phyloP scores from a whole-genome alignment of 75 land plant genomes.

The Selaginella moellendorffii region DNA sequence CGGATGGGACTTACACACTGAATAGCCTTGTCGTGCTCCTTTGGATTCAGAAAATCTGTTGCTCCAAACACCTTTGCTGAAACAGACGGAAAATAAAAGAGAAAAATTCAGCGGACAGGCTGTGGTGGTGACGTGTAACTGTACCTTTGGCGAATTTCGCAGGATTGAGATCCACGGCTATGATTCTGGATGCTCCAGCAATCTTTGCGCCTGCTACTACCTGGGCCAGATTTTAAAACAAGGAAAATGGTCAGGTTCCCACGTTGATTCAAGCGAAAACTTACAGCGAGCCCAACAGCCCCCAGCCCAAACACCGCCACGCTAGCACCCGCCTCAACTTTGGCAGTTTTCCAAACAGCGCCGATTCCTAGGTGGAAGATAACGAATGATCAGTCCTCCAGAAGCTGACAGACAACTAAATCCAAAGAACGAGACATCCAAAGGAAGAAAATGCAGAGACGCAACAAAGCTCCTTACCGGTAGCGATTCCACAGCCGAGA shows the following conservation, averaged over 20 bases:
- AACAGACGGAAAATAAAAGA: not conserved
- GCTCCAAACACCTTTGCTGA: conserved; percentile 37
- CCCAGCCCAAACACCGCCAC: not conserved
- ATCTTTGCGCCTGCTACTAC: conserved; percentile 1
- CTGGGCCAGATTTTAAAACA: not conserved
- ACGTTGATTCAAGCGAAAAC: not conserved
- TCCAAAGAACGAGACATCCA: too few relatives aligned
- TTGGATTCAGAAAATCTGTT: conserved; percentile 48
- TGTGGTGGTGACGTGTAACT: not conserved
- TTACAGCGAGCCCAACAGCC: not conserved
- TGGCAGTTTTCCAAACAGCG: not conserved
- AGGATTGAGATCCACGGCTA: conserved; percentile 4
- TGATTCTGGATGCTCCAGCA: conserved; percentile 3
- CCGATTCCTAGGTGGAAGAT: not conserved
- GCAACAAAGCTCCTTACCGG: too few relatives aligned
- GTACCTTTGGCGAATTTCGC: conserved; percentile 6
- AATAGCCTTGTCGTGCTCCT: conserved; percentile 30
- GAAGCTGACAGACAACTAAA: too few relatives aligned
- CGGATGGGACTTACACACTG: conserved; percentile 32
- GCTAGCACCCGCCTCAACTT: not conserved
- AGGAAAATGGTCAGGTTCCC: too few relatives aligned
- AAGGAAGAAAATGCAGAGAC: too few relatives aligned
- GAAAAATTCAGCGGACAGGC: not conserved
- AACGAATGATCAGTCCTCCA: not conserved
- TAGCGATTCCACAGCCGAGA: too few relatives aligned